Evolutionary conservation across 2,329 filamentous ascomycete genomes (phyloP).

Genomic region (Epichloe glyceriae): DNA sequence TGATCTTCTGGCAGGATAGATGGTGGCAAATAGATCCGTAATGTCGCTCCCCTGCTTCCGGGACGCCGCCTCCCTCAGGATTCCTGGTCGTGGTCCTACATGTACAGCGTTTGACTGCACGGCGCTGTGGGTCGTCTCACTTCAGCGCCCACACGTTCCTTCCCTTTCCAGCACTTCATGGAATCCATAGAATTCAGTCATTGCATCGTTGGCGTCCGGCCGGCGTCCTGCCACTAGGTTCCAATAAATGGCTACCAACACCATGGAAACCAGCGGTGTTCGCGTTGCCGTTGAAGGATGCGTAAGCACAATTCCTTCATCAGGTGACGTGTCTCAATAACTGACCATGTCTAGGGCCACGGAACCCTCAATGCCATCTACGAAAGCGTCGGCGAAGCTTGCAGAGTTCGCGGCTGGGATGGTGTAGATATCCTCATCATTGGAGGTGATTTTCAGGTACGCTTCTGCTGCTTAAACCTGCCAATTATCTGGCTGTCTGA

Average conservation of each 20-base stretch:
- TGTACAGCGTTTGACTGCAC: no score
- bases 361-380: slow-evolving; percentile 89
- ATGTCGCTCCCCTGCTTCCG: no score
- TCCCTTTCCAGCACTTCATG: no score
- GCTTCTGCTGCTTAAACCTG: slow-evolving; percentile 1
- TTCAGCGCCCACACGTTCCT: no score
- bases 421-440: slow-evolving; percentile 85
- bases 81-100: no score
- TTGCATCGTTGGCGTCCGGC: neutral
- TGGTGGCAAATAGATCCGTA: no score
- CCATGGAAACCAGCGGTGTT: slow-evolving; percentile 35
- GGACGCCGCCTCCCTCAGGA: no score
- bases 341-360: slow-evolving; percentile 56
- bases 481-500: neutral
- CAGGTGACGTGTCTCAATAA: neutral
- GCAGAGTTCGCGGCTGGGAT: slow-evolving; percentile 61
- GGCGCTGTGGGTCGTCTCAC: no score
- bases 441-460: slow-evolving; percentile 84
- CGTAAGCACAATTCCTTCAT: slow-evolving; percentile 34
- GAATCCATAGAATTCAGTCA: no score
- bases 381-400: slow-evolving; percentile 56
- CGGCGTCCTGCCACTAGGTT: neutral
- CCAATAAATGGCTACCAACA: slow-evolving; percentile 15
- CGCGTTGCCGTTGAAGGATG: slow-evolving; percentile 81
- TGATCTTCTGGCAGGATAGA: no score